Percentiles rank a stretch among this genome's conserved stretches.
Conservation (phyloP, 257 asterid genomes). For the Capsicum chinense region DNA sequence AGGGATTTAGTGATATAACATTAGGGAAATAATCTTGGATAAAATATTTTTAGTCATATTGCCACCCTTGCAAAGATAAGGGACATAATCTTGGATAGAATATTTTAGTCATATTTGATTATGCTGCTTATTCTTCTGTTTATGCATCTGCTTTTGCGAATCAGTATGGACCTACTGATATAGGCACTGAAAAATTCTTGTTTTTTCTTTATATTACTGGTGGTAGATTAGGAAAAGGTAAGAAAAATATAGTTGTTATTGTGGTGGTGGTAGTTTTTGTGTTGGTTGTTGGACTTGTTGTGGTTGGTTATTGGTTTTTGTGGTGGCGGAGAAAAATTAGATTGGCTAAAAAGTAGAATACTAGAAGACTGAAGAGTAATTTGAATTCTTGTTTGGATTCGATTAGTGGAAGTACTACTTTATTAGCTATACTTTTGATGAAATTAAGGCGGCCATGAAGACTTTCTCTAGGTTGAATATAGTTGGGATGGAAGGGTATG, state of each 20-base stretch:
- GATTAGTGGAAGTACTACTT: conserved; percentile 66
- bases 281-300: conserved; percentile 36
- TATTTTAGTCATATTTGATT: conserved; percentile 47
- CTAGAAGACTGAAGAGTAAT: conserved; percentile 36
- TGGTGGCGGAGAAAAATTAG: conserved; percentile 42
- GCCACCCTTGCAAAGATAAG: no score
- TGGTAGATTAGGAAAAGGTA: conserved; percentile 33
- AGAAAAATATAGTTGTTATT: conserved; percentile 40
- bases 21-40: no score
- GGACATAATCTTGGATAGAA: no score
- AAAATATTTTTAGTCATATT: no score
- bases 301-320: conserved; percentile 42
- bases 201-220: conserved; percentile 58
- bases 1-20: no score
- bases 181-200: conserved; percentile 69
- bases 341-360: conserved; percentile 22
- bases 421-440: conserved; percentile 64
- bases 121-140: conserved; percentile 60
- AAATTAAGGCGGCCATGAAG: conserved; percentile 60
- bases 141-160: conserved; percentile 78
- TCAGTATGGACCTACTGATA: conserved; percentile 64
- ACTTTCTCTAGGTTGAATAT: conserved; percentile 61
- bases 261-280: conserved; percentile 40
- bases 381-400: conserved; percentile 59
- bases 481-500: conserved; percentile 89